Base-by-base conservation (phyloP, 2,329 filamentous ascomycete species). In the Metarhizium brunneum region DNA sequence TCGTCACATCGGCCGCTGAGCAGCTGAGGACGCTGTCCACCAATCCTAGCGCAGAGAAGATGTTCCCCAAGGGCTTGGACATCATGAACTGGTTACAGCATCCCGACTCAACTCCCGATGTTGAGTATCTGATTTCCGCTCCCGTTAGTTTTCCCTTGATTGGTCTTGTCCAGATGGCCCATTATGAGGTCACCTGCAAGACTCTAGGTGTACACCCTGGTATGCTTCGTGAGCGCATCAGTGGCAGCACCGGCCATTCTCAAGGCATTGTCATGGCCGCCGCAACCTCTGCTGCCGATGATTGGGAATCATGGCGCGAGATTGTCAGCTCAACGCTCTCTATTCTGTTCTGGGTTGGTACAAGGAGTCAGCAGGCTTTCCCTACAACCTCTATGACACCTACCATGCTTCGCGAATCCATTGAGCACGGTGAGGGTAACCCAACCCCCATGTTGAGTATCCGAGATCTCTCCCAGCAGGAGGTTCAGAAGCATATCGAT, bases 371-470 rank as follows among this genome's bases (percentile, higher is more conserved):
- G 72, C 94, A 99, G 73, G 92, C 92, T 2, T 99, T 96, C 73
- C 95, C 94, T 43, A 85, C 89, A 63, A 99, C 94, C 3, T 97
- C 94, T 38, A 81, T 99, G 65, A 90, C 92, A 3, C 95, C 94
- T 0, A 88, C 84, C 48, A 90, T 92, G 67, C 81, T 99, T 54
- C 90, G 92, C 68, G 94, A 99, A 73, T 96, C 94, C 1, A 81
- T 90, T 62, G 92, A 96, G 68, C 86, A 94, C 69, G 92, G 94
- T 53, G 94, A 99, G 74, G 95, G 95, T n/a, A 82, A 81, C 6
- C 94, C 95, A 1, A 97, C 94, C 1, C 95, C 94, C 47, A 99
- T 99, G 94, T 77, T 99, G 62, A 97, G 94, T 66, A 95, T 99
- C 62, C 90, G 94, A 52, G 94, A 99, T 68, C 83, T 99, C 32